These are phyloP conservation scores for Rhizomucor miehei DNA, from an alignment of 371 early-diverging fungal species.

Conservation along the genomic window DNA sequence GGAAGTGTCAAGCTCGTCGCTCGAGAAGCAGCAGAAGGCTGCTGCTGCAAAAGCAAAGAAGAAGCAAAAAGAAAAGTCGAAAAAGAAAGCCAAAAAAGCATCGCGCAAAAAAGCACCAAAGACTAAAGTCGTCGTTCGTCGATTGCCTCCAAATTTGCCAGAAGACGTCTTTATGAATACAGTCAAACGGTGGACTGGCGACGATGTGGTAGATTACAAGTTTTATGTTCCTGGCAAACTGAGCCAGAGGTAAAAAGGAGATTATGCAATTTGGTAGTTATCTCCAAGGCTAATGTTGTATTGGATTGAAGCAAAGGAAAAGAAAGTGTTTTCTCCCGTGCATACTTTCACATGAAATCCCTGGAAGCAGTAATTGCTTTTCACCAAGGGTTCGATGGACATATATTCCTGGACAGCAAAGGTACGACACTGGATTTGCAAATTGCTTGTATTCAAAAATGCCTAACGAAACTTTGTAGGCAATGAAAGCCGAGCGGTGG, in stretches of 20 bases:
- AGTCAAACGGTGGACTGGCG: constrained; percentile 55
- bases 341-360: constrained; percentile 74
- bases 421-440: constrained; percentile 32
- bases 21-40: neutral
- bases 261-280: neutral
- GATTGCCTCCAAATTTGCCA: constrained; percentile 78
- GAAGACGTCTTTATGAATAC: constrained; percentile 66
- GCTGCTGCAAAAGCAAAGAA: constrained; percentile 22
- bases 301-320: constrained; percentile 69
- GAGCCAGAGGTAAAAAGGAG: constrained; percentile 56
- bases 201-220: constrained; percentile 51
- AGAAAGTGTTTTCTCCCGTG: constrained; percentile 68
- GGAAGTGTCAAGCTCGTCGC: neutral
- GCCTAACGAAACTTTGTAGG: constrained; percentile 29
- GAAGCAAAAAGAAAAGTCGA: constrained; percentile 28
- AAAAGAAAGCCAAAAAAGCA: constrained; percentile 33
- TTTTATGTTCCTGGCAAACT: constrained; percentile 71
- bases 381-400: constrained; percentile 74
- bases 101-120: constrained; percentile 33
- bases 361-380: constrained; percentile 69
- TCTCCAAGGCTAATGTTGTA: neutral
- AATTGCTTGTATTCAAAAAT: neutral
- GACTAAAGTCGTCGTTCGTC: constrained; percentile 76
- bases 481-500: constrained; percentile 67
- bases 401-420: constrained; percentile 69